Base-by-base conservation (phyloP, 495 filamentous ascomycete genomes). In the Penicillium canariense region DNA sequence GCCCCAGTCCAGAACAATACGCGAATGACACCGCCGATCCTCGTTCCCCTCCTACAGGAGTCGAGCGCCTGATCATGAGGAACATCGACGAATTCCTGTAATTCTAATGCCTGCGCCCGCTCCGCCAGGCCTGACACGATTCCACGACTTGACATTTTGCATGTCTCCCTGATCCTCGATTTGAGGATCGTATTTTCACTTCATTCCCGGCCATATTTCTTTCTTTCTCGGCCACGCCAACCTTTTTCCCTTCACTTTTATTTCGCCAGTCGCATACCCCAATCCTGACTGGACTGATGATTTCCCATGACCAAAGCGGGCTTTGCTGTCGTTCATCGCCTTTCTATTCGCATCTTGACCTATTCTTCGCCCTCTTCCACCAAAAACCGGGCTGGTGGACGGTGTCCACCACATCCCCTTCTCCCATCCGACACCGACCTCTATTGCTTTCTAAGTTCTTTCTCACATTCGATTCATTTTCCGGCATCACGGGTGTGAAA, bases 41-140 rank as follows among this genome's bases (percentile, higher is more conserved):
- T 2, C 69, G 78, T 54, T 80, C 77, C 14, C 78, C 78, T 36
- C 72, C 72, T 12, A 66, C 67, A 26, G 73, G 71, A 36, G 69
- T 69, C 9, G 78, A 79, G 56, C 68, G 72, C 17, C 59, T 78
- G 47, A 80, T 80, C 50, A 76, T 78, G 69, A 75, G 78, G 66
- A 80, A 68, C 56, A 81, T 81, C 60, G 77, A 78, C 60, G 78
- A 80, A 62, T 73, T 81, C 64, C 60, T 78, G 47, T 78, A 69
- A 74, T 68, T 56, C 52, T 62, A 45, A 39, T 20, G n/a, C 36
- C 38, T 42, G 38, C 23, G 38, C 38, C 1, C 20, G 7, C 22
- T 20, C 12, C 15, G 10, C 42, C 48, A 43, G 57, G 48, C 53
- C 22, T 57, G 65, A 66, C 61, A 75, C 53, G 72, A 75, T 65